These are phyloP conservation scores for Entonaema liquescens DNA, from an alignment of 495 filamentous ascomycete species.

Conservation along the genomic window DNA sequence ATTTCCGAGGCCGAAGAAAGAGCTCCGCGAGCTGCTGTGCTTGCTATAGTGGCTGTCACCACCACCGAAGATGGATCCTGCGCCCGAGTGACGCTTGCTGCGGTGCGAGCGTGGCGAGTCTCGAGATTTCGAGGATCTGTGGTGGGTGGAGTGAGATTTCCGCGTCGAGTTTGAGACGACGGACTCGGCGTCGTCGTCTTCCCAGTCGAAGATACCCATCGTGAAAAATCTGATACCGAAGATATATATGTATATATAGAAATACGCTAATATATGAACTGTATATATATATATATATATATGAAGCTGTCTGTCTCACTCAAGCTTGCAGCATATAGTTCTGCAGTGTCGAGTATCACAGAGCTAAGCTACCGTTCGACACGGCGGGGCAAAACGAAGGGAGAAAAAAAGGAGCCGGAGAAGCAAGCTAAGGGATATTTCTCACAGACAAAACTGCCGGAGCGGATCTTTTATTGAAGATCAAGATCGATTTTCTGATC, in stretches of 20 bases:
- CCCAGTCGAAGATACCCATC: slow-evolving; percentile 57
- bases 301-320: slow-evolving; percentile 33
- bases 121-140: slow-evolving; percentile 44
- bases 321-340: slow-evolving; percentile 1
- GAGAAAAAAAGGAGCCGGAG: not conserved
- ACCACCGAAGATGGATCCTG: slow-evolving; percentile 49
- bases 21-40: slow-evolving; percentile 56
- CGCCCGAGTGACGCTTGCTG: slow-evolving; percentile 41
- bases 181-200: slow-evolving; percentile 53
- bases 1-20: slow-evolving; percentile 63
- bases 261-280: slow-evolving; percentile 9
- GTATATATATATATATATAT: slow-evolving; percentile 15
- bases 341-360: slow-evolving; percentile 23
- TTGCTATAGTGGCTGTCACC: slow-evolving; percentile 44
- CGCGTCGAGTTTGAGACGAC: slow-evolving; percentile 51
- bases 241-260: slow-evolving; percentile 7
- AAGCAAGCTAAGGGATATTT: slow-evolving; percentile 12
- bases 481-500: slow-evolving; percentile 15
- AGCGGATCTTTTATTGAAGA: slow-evolving; percentile 24
- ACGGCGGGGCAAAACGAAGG: slow-evolving; percentile 21
- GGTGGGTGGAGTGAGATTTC: slow-evolving; percentile 47
- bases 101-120: slow-evolving; percentile 45
- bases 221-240: not conserved
- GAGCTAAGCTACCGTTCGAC: slow-evolving; percentile 3
- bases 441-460: slow-evolving; percentile 19